Percentiles rank a stretch among this genome's conserved stretches.
Conservation (phyloP, 2,329 filamentous ascomycete genomes). For the Calonectria leucothoes region DNA sequence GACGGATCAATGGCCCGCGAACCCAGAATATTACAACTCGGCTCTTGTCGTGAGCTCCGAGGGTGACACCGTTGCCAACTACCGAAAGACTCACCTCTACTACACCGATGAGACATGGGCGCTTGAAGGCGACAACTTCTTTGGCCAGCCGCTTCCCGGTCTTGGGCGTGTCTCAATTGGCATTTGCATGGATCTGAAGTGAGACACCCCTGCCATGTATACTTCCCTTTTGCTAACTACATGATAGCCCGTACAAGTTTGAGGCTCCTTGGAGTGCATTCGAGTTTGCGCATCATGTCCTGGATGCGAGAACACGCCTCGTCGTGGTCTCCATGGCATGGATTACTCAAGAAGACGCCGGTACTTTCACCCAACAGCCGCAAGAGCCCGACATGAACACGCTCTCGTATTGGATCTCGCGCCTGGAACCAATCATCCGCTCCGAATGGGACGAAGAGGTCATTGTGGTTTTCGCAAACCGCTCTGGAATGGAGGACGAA, state of each 20-base stretch:
- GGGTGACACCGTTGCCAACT: slow-evolving; percentile 70
- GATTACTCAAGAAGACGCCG: slow-evolving; percentile 70
- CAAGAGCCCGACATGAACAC: slow-evolving; percentile 78
- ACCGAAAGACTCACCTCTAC: slow-evolving; percentile 70
- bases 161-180: slow-evolving; percentile 67
- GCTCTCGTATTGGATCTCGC: slow-evolving; percentile 78
- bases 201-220: slow-evolving; percentile 12
- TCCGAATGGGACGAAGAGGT: slow-evolving; percentile 66
- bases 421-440: slow-evolving; percentile 74
- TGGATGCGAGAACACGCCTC: slow-evolving; percentile 67
- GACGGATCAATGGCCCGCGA: slow-evolving; percentile 59
- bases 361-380: slow-evolving; percentile 58
- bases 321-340: slow-evolving; percentile 83
- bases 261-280: slow-evolving; percentile 52
- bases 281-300: slow-evolving; percentile 66
- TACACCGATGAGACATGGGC: slow-evolving; percentile 73
- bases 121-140: slow-evolving; percentile 67
- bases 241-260: slow-evolving; percentile 50
- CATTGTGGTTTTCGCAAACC: slow-evolving; percentile 78
- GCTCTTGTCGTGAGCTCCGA: slow-evolving; percentile 66
- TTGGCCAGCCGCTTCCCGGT: slow-evolving; percentile 53
- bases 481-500: slow-evolving; percentile 74
- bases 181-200: slow-evolving; percentile 74
- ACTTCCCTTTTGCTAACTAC: slow-evolving; percentile 10
- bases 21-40: slow-evolving; percentile 67